These are phyloP conservation scores for Macrophomina tecta DNA, from an alignment of 2,329 filamentous ascomycete genomes.

Conservation along the genomic window DNA sequence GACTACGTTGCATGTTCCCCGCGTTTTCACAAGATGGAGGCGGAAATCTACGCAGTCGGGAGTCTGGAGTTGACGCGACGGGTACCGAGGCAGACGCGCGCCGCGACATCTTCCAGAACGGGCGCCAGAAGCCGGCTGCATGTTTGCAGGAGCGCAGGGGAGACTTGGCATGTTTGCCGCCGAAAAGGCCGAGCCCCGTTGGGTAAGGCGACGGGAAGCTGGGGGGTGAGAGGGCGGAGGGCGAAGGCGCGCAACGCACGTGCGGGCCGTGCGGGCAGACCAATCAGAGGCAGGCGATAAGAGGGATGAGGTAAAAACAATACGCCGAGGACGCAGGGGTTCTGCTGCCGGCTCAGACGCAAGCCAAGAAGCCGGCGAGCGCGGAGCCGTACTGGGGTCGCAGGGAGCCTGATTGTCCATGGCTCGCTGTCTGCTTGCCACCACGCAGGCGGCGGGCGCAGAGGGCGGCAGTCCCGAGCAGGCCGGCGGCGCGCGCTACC, in stretches of 20 bases:
- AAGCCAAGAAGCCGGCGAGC: constrained; percentile 12
- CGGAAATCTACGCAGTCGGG: background rate
- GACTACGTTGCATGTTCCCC: constrained; percentile 14
- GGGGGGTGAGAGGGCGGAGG: background rate
- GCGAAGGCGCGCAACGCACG: constrained; percentile 15
- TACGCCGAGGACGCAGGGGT: constrained; percentile 18
- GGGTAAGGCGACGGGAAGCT: background rate
- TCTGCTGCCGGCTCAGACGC: constrained; percentile 12
- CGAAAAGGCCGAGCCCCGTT: background rate
- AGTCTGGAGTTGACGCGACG: background rate
- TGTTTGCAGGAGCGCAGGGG: too few relatives aligned
- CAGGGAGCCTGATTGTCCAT: constrained; percentile 7
- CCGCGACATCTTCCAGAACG: background rate
- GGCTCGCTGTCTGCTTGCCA: constrained; percentile 1
- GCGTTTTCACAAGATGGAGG: constrained; percentile 21
- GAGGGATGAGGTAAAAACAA: constrained; percentile 21
- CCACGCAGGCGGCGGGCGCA: background rate
- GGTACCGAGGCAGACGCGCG: constrained; percentile 6
- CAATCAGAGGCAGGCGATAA: constrained; percentile 18
- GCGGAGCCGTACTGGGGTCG: constrained; percentile 9
- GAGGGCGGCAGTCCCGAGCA: background rate
- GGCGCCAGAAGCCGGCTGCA: background rate
- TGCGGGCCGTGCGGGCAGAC: background rate
- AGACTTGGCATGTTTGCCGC: constrained; percentile 8
- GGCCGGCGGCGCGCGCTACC: constrained; percentile 1